A percentile compares a stretch with the other conserved stretches of the same genome.
phyloP scores from a whole-genome alignment of 805 yeast genomes.

The Starmerella geochares region DNA sequence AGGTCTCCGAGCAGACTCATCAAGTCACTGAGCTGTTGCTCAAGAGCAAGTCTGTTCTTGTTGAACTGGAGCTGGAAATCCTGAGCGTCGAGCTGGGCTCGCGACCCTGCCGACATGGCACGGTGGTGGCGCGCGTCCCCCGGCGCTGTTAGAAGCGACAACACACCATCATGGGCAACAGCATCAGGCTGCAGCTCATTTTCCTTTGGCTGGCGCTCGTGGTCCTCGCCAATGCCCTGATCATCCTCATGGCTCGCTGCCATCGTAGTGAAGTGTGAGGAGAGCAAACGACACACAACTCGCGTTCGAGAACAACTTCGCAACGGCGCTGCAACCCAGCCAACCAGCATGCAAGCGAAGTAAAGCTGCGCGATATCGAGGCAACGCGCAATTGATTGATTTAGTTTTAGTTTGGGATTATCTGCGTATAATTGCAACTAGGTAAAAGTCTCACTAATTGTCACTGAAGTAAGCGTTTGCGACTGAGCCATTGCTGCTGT shows the following conservation, averaged over 20 bases:
- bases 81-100: conserved; percentile 41
- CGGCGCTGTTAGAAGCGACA: conserved; percentile 14
- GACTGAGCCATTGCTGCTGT: no score
- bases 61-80: conserved; percentile 68
- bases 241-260: conserved; percentile 5
- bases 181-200: conserved; percentile 25
- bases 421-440: no score
- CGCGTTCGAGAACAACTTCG: no score
- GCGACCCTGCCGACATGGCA: conserved; percentile 27
- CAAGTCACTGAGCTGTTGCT: conserved; percentile 35
- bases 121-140: conserved; percentile 21
- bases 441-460: no score
- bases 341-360: no score
- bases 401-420: no score
- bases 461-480: no score
- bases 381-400: no score
- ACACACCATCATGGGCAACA: conserved; percentile 25
- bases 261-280: neutral
- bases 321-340: no score
- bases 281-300: conserved; percentile 6
- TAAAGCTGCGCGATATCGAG: no score
- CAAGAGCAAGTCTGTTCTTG: conserved; percentile 55
- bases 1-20: conserved; percentile 27
- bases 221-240: conserved; percentile 2
- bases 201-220: neutral